Evolutionary conservation across 2,329 filamentous ascomycete genomes (phyloP).

Genomic region (Elsinoe arachidis): DNA sequence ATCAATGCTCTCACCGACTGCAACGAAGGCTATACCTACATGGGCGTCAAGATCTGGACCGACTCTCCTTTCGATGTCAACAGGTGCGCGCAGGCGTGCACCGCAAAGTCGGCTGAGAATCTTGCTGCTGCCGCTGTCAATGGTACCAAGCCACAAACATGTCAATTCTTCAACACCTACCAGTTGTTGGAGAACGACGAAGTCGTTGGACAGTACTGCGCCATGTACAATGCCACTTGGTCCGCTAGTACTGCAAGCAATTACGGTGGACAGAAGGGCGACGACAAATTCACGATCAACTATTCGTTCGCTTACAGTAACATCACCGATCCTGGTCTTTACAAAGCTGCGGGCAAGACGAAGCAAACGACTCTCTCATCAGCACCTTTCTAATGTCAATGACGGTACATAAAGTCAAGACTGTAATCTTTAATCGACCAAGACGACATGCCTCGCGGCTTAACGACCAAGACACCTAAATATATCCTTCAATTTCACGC

Average conservation of each 20-base stretch:
- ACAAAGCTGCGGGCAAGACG: background rate
- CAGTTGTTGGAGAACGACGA: slow-evolving; percentile 22
- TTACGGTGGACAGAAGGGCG: slow-evolving; percentile 19
- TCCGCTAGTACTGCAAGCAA: slow-evolving; percentile 21
- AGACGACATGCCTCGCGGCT: background rate
- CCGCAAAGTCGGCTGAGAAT: slow-evolving; percentile 15
- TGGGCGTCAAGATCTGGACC: slow-evolving; percentile 18
- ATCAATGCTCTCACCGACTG: slow-evolving; percentile 27
- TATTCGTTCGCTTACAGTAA: slow-evolving; percentile 13
- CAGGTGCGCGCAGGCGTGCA: slow-evolving; percentile 10
- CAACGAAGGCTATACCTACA: slow-evolving; percentile 20
- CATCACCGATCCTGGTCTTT: slow-evolving; percentile 12
- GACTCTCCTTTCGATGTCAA: slow-evolving; percentile 21
- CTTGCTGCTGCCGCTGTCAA: slow-evolving; percentile 8
- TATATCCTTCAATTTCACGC: background rate
- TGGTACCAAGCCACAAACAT: slow-evolving; percentile 19
- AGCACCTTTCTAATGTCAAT: background rate
- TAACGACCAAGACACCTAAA: background rate
- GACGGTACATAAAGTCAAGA: background rate
- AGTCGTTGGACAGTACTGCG: slow-evolving; percentile 23
- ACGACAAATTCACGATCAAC: slow-evolving; percentile 20
- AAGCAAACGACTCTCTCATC: background rate
- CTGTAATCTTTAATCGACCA: background rate
- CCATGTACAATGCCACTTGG: slow-evolving; percentile 21
- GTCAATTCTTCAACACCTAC: slow-evolving; percentile 30